phyloP scores from a whole-genome alignment of 495 filamentous ascomycete species.

The Pseudoneurospora amorphoporcata region DNA sequence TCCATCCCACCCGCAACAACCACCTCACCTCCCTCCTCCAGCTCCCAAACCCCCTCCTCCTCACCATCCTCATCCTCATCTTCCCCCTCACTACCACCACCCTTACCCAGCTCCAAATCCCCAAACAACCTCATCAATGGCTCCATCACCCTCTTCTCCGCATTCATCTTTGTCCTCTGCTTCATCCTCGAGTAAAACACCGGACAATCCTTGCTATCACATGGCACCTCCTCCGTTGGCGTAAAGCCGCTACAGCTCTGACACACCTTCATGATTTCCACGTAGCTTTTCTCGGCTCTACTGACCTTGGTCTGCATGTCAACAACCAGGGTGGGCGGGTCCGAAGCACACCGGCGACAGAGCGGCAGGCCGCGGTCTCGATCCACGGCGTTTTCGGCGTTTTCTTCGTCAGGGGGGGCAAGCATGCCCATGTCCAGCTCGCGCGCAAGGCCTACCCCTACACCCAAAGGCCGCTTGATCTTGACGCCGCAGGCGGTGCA shows the following conservation, averaged over 20 bases:
- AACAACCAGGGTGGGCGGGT: slow-evolving; percentile 48
- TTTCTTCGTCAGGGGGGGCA: not conserved
- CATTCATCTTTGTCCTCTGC: slow-evolving; percentile 51
- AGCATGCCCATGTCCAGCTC: not conserved
- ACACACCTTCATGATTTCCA: slow-evolving; percentile 65
- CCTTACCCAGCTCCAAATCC: slow-evolving; percentile 24
- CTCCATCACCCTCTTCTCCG: slow-evolving; percentile 44
- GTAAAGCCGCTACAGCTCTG: slow-evolving; percentile 68
- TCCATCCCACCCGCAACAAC: not conserved
- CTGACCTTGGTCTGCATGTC: slow-evolving; percentile 51
- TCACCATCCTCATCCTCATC: not conserved
- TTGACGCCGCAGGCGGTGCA: slow-evolving; percentile 71
- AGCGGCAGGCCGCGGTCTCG: slow-evolving; percentile 23
- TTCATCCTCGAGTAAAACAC: slow-evolving; percentile 82
- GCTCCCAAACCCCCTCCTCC: not conserved
- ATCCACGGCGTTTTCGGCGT: not conserved
- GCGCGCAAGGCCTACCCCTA: not conserved
- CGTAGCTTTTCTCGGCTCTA: slow-evolving; percentile 50
- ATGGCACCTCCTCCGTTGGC: slow-evolving; percentile 64
- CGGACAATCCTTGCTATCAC: slow-evolving; percentile 85
- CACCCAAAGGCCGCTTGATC: slow-evolving; percentile 28
- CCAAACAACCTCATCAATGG: slow-evolving; percentile 48
- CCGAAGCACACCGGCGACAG: slow-evolving; percentile 51
- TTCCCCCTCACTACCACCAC: slow-evolving; percentile 18
- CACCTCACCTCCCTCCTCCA: not conserved